These are phyloP conservation scores for Barbatosphaeria neglecta DNA, from an alignment of 495 filamentous ascomycete genomes.

Conservation along the genomic window DNA sequence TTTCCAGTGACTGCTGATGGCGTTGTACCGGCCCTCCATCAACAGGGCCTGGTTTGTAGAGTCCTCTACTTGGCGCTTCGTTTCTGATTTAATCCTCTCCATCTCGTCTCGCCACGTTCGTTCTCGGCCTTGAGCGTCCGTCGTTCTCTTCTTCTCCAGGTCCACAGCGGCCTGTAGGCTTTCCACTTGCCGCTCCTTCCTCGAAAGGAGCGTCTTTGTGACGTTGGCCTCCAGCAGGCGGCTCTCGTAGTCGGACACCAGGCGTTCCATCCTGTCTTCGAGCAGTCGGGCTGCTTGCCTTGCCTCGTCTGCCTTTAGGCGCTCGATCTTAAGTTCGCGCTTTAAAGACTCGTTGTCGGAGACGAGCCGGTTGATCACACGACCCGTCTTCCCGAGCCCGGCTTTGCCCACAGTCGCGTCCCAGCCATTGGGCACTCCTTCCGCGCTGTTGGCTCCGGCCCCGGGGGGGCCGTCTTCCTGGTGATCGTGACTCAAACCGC, in stretches of 20 bases:
- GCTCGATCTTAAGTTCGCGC: slow-evolving; percentile 66
- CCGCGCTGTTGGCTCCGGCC: slow-evolving; percentile 5
- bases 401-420: slow-evolving; percentile 68
- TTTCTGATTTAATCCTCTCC: slow-evolving; percentile 48
- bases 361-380: slow-evolving; percentile 82
- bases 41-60: slow-evolving; percentile 42
- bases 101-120: slow-evolving; percentile 48
- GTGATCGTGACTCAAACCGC: slow-evolving; percentile 3
- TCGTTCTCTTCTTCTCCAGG: slow-evolving; percentile 51
- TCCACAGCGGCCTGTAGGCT: slow-evolving; percentile 56
- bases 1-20: slow-evolving; percentile 53
- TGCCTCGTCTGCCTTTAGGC: slow-evolving; percentile 59
- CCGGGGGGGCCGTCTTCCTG: slow-evolving; percentile 20
- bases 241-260: slow-evolving; percentile 53
- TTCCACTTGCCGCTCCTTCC: slow-evolving; percentile 73
- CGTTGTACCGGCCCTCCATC: slow-evolving; percentile 57
- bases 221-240: slow-evolving; percentile 59
- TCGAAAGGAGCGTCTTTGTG: slow-evolving; percentile 56
- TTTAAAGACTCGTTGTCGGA: slow-evolving; percentile 78
- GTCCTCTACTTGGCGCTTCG: slow-evolving; percentile 51
- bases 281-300: slow-evolving; percentile 60
- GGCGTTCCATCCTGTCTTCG: slow-evolving; percentile 60
- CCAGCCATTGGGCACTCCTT: slow-evolving; percentile 35
- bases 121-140: slow-evolving; percentile 47
- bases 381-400: slow-evolving; percentile 77